phyloP scores from a whole-genome alignment of 75 land plant species.

The Selaginella moellendorffii region DNA sequence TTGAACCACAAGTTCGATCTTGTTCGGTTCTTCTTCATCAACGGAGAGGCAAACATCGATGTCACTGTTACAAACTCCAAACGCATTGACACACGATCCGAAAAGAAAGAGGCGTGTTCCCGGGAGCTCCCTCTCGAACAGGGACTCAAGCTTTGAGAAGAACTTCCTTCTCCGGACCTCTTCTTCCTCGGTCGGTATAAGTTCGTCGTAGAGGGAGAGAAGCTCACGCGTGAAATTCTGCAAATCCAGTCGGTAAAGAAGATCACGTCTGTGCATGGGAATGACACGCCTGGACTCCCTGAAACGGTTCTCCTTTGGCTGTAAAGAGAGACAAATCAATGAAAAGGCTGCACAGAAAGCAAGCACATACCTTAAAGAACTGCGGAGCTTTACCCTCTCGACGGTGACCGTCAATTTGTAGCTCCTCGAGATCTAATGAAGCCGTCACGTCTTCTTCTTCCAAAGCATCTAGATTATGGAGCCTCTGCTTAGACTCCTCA shows the following conservation, averaged over 20 bases:
- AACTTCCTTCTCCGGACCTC: constrained; percentile 49
- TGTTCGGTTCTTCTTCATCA: constrained; percentile 38
- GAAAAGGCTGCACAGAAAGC: no score
- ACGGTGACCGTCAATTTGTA: constrained; percentile 19
- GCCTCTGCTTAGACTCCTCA: constrained; percentile 24
- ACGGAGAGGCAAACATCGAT: constrained; percentile 90
- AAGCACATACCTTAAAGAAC: neutral
- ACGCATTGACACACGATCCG: constrained; percentile 96
- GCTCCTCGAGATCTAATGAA: constrained; percentile 18
- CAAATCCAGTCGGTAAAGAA: constrained; percentile 47
- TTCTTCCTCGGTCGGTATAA: constrained; percentile 79
- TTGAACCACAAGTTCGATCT: constrained; percentile 62
- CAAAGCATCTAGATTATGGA: constrained; percentile 15
- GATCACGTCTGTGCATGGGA: constrained; percentile 26
- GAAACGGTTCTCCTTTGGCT: constrained; percentile 20
- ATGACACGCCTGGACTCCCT: constrained; percentile 26
- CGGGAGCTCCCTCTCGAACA: constrained; percentile 66
- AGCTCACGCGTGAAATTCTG: constrained; percentile 35
- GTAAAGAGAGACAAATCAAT: no score
- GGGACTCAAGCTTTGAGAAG: constrained; percentile 35
- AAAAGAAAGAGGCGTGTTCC: constrained; percentile 56
- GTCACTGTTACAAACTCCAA: constrained; percentile 90
- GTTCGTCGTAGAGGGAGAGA: constrained; percentile 43
- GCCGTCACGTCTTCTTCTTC: no score
- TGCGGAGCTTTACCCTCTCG: constrained; percentile 1